A percentile compares a stretch with the other conserved stretches of the same genome.
phyloP scores from a whole-genome alignment of 2,329 filamentous ascomycete species.

The Colletotrichum kahawae region DNA sequence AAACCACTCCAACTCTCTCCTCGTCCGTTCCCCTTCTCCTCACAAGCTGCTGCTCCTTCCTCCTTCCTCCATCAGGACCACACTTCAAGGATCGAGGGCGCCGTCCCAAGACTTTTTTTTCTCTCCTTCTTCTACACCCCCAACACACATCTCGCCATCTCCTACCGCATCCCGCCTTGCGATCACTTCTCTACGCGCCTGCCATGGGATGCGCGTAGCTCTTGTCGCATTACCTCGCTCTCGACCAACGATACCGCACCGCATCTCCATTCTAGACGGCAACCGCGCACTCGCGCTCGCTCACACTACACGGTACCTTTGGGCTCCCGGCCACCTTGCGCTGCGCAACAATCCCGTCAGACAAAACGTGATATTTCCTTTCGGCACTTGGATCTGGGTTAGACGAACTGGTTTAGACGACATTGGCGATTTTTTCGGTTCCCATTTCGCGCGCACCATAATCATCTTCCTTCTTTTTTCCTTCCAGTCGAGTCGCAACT shows the following conservation, averaged over 20 bases:
- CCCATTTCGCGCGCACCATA: slow-evolving; percentile 17
- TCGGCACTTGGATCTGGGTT: slow-evolving; percentile 35
- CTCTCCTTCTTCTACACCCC: background rate
- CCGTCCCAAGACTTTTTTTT: background rate
- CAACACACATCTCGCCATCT: background rate
- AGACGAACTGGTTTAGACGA: slow-evolving; percentile 47
- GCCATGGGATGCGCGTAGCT: slow-evolving; percentile 41
- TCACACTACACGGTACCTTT: background rate
- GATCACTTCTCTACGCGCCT: slow-evolving; percentile 20
- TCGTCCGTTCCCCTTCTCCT: slow-evolving; percentile 8
- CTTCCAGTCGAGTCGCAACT: background rate
- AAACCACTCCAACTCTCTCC: slow-evolving; percentile 23
- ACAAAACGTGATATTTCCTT: slow-evolving; percentile 28
- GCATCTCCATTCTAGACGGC: slow-evolving; percentile 4
- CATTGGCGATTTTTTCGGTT: slow-evolving; percentile 18
- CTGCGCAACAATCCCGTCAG: slow-evolving; percentile 11
- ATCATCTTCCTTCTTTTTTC: slow-evolving; percentile 10
- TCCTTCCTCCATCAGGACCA: background rate
- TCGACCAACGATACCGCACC: slow-evolving; percentile 22
- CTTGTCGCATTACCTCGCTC: slow-evolving; percentile 24
- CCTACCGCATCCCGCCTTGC: slow-evolving; percentile 7
- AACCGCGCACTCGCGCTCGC: slow-evolving; percentile 3
- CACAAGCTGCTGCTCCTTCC: slow-evolving; percentile 18
- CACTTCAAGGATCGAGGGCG: slow-evolving; percentile 1
- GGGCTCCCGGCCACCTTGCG: background rate